phyloP scores from a whole-genome alignment of 75 land plant genomes.

The Selaginella tamariscina region DNA sequence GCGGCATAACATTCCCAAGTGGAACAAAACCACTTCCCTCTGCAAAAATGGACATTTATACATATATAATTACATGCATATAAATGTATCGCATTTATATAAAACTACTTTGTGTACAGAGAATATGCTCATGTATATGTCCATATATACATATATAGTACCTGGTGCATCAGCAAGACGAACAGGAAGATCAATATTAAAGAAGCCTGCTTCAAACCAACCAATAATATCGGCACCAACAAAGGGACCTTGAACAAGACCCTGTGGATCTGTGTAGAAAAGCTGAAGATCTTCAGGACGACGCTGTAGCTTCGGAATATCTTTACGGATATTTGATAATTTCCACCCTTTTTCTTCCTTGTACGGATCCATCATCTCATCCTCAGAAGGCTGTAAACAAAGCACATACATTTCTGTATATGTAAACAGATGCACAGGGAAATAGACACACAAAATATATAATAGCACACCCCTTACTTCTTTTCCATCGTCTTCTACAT shows the following conservation, averaged over 20 bases:
- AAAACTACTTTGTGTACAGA: no score
- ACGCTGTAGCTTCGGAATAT: background rate
- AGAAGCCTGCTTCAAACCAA: slow-evolving; percentile 95
- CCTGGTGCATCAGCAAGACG: slow-evolving; percentile 68
- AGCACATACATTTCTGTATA: no score
- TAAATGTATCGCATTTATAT: no score
- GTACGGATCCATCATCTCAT: background rate
- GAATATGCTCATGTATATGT: no score
- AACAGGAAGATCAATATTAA: slow-evolving; percentile 77
- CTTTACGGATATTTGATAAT: background rate
- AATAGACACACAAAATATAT: no score
- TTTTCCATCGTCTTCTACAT: no score
- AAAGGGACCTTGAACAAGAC: slow-evolving; percentile 88
- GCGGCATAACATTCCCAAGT: slow-evolving; percentile 77
- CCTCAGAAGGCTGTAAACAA: no score
- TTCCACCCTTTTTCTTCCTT: background rate
- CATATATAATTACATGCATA: no score
- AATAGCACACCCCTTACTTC: no score
- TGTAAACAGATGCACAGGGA: no score
- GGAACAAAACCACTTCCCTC: slow-evolving; percentile 63
- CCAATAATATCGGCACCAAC: slow-evolving; percentile 71
- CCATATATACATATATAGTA: no score
- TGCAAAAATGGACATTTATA: no score
- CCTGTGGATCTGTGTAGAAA: slow-evolving; percentile 85
- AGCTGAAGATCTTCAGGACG: slow-evolving; percentile 58